phyloP scores from a whole-genome alignment of 441 rosid species.

The Geranium incanum region DNA sequence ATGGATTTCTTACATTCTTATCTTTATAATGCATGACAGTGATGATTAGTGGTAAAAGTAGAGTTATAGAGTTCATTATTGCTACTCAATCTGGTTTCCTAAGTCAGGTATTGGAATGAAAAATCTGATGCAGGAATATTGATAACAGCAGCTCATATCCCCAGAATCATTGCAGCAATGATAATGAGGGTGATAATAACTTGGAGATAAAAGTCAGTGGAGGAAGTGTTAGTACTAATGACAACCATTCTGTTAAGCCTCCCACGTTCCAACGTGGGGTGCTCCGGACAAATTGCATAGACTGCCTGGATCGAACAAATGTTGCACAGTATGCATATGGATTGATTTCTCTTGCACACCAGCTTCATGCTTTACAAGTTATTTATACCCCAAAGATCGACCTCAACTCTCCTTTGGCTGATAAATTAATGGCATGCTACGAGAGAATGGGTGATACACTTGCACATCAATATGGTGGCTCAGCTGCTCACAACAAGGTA shows the following conservation, averaged over 20 bases:
- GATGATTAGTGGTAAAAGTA: not conserved
- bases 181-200: slow-evolving; percentile 40
- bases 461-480: slow-evolving; percentile 97
- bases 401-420: slow-evolving; percentile 76
- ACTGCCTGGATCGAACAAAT: slow-evolving; percentile 97
- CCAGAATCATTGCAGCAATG: slow-evolving; percentile 32
- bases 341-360: slow-evolving; percentile 84
- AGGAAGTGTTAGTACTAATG: slow-evolving; percentile 26
- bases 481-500: slow-evolving; percentile 99
- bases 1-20: not conserved
- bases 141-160: slow-evolving; percentile 30
- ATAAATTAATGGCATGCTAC: slow-evolving; percentile 72
- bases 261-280: slow-evolving; percentile 76
- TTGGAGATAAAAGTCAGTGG: slow-evolving; percentile 30
- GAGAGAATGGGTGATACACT: slow-evolving; percentile 99
- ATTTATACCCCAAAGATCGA: slow-evolving; percentile 58
- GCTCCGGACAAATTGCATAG: slow-evolving; percentile 96
- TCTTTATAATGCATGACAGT: not conserved
- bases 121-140: slow-evolving; percentile 41
- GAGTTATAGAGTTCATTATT: not conserved
- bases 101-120: not conserved
- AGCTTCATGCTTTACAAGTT: slow-evolving; percentile 75
- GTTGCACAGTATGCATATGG: slow-evolving; percentile 99
- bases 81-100: not conserved
- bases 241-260: slow-evolving; percentile 43